Conservation (phyloP, 148 eudicot species). For the Polygonum maritimum region DNA sequence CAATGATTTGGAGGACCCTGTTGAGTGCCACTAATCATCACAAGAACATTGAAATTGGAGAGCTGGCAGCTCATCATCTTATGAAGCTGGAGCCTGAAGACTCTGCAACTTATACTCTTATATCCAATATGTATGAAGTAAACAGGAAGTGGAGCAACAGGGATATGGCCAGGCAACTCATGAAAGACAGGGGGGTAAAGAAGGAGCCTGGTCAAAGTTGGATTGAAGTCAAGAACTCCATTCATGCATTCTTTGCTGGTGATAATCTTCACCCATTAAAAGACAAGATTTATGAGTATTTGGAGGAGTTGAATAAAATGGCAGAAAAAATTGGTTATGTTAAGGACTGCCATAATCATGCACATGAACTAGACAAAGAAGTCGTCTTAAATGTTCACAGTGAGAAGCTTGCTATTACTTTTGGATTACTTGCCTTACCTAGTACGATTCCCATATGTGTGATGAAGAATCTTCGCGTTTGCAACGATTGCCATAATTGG, state of each 20-base stretch:
- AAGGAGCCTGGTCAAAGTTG: conserved; percentile 96
- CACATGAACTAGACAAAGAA: conserved; percentile 47
- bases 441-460: conserved; percentile 45
- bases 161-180: conserved; percentile 51
- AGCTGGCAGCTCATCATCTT: conserved; percentile 51
- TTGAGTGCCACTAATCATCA: conserved; percentile 73
- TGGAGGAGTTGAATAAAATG: conserved; percentile 47
- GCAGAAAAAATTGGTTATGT: conserved; percentile 55
- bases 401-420: conserved; percentile 73
- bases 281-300: conserved; percentile 47
- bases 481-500: conserved; percentile 91
- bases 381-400: conserved; percentile 46
- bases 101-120: conserved; percentile 79
- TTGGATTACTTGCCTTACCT: conserved; percentile 61
- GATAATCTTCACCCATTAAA: conserved; percentile 70
- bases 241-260: conserved; percentile 86
- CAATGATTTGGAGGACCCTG: conserved; percentile 84
- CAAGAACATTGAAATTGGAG: conserved; percentile 64
- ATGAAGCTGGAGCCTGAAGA: conserved; percentile 62
- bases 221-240: conserved; percentile 64
- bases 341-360: conserved; percentile 33
- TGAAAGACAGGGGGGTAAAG: conserved; percentile 69
- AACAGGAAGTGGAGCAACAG: conserved; percentile 47
- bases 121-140: conserved; percentile 73
- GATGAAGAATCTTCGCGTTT: conserved; percentile 84